These are phyloP conservation scores for Pythium periplocum DNA, from an alignment of 352 stramenopile species.

Conservation along the genomic window DNA sequence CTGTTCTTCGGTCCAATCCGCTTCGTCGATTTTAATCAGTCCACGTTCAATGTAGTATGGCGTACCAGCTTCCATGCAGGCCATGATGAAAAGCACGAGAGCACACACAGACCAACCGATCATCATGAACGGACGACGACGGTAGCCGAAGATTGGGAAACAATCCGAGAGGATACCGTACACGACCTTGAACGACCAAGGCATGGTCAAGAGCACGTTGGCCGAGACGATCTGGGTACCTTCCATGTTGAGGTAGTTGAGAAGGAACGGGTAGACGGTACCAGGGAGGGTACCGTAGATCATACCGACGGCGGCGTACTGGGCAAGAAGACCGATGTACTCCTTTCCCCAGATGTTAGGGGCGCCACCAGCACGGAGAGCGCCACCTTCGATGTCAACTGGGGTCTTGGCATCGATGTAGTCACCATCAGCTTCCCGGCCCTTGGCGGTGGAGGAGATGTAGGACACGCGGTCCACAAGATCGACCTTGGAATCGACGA, in stretches of 20 bases:
- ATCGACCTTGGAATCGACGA: not conserved
- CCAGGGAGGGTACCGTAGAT: too few species aligned
- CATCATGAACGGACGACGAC: constrained; percentile 47
- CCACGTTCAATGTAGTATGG: constrained; percentile 45
- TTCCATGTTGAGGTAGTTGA: constrained; percentile 47
- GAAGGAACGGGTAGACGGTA: constrained; percentile 52
- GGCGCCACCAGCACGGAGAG: constrained; percentile 27
- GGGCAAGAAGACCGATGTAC: constrained; percentile 36
- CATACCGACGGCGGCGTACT: constrained; percentile 46
- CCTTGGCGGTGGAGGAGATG: constrained; percentile 8
- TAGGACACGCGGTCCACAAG: constrained; percentile 12
- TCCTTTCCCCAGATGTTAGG: constrained; percentile 30
- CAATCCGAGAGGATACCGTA: constrained; percentile 46
- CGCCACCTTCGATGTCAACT: constrained; percentile 31
- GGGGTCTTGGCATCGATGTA: constrained; percentile 18
- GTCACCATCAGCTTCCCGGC: constrained; percentile 1
- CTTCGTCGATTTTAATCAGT: constrained; percentile 20
- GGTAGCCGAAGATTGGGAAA: constrained; percentile 46
- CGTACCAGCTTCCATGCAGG: constrained; percentile 26
- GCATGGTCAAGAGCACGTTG: constrained; percentile 32
- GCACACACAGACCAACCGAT: constrained; percentile 41
- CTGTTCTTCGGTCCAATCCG: constrained; percentile 23
- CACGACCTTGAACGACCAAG: constrained; percentile 60
- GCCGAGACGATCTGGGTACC: constrained; percentile 42
- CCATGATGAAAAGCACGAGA: constrained; percentile 41